Evolutionary conservation across 1,284 basidiomycete species (phyloP).

Genomic region (Ustilago cynodontis): DNA sequence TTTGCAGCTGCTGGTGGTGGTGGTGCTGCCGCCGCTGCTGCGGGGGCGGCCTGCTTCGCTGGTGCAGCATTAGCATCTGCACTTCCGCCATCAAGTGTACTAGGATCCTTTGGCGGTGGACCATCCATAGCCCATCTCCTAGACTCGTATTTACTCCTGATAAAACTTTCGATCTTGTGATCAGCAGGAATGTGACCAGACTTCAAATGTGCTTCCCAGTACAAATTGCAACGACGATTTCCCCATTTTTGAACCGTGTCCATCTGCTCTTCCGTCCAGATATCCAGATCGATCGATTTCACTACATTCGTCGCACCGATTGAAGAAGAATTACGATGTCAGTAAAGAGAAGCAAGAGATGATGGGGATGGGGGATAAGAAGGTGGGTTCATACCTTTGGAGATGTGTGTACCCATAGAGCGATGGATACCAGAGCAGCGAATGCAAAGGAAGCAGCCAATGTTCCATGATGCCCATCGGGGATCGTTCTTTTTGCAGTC

Average conservation of each 20-base stretch:
- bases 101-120: conserved; percentile 84
- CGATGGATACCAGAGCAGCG: conserved; percentile 98
- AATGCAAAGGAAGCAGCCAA: conserved; percentile 94
- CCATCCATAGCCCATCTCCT: conserved; percentile 92
- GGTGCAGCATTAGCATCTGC: conserved; percentile 4
- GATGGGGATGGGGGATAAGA: too few species aligned
- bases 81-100: conserved; percentile 78
- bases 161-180: conserved; percentile 98
- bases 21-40: neutral
- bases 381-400: conserved; percentile 43
- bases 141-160: conserved; percentile 96
- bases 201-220: conserved; percentile 97
- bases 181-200: conserved; percentile 92
- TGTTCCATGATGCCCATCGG: conserved; percentile 97
- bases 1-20: neutral
- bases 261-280: conserved; percentile 99
- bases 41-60: neutral
- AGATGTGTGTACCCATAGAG: conserved; percentile 90
- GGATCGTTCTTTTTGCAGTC: conserved; percentile 76
- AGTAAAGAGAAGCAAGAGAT: neutral
- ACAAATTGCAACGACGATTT: conserved; percentile 88
- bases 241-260: conserved; percentile 85
- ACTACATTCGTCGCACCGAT: conserved; percentile 72
- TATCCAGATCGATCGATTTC: conserved; percentile 96
- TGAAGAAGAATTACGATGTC: neutral